Evolutionary conservation across 192 early-diverging fungal genomes (phyloP).

Genomic region (Dissophora ornata): DNA sequence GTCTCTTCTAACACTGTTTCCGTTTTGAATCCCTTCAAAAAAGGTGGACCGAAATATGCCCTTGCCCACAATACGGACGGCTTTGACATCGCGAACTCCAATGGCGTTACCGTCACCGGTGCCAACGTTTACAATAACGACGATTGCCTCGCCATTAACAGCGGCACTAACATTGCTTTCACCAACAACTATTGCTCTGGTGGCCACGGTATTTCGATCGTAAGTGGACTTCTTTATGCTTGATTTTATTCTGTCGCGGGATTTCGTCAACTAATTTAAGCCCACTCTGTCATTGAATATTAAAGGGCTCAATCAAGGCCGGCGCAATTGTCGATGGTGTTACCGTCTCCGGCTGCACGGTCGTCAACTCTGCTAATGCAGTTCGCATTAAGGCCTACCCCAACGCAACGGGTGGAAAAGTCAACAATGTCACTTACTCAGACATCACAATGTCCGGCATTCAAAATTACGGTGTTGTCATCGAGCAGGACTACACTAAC

Average conservation of each 20-base stretch:
- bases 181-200: no score
- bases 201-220: no score
- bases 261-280: neutral
- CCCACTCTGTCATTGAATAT: neutral
- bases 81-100: slow-evolving; percentile 47
- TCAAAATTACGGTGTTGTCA: slow-evolving; percentile 52
- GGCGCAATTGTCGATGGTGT: slow-evolving; percentile 55
- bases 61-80: slow-evolving; percentile 60
- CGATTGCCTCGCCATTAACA: slow-evolving; percentile 64
- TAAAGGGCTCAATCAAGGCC: slow-evolving; percentile 52
- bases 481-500: no score
- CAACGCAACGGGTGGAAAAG: no score
- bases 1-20: slow-evolving; percentile 5
- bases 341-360: slow-evolving; percentile 30
- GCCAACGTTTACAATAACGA: slow-evolving; percentile 59
- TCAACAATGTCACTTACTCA: slow-evolving; percentile 59
- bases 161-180: slow-evolving; percentile 58
- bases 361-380: slow-evolving; percentile 52
- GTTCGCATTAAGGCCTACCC: slow-evolving; percentile 64
- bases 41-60: slow-evolving; percentile 35
- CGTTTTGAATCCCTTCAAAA: no score
- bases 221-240: no score
- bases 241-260: neutral
- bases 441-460: slow-evolving; percentile 54
- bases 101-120: slow-evolving; percentile 41